Evolutionary conservation across 108 stramenopile species (phyloP).

Genomic region (Nitzschia sp.): DNA sequence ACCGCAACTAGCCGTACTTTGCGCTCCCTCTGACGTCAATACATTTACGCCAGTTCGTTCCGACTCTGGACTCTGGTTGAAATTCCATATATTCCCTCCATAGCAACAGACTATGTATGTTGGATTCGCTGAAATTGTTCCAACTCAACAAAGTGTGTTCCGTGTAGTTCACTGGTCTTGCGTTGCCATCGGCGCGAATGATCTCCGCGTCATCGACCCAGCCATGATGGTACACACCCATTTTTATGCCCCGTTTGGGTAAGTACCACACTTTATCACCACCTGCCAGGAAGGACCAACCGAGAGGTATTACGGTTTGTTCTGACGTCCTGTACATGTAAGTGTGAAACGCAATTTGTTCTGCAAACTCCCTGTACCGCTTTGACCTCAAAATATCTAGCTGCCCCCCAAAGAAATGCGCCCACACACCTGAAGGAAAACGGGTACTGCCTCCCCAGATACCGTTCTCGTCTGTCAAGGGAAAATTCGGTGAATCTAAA

Average conservation of each 20-base stretch:
- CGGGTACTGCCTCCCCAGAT: not conserved
- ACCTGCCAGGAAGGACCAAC: slow-evolving; percentile 14
- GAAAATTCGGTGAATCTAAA: not conserved
- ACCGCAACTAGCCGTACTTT: too few relatives aligned
- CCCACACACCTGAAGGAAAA: not conserved
- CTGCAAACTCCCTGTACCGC: slow-evolving; percentile 7
- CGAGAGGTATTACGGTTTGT: slow-evolving; percentile 10
- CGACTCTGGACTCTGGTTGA: not conserved
- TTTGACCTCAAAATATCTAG: slow-evolving; percentile 12
- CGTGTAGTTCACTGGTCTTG: not conserved
- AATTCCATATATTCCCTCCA: slow-evolving; percentile 6
- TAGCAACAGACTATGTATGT: not conserved
- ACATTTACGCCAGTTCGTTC: too few relatives aligned
- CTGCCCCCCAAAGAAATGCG: slow-evolving; percentile 8
- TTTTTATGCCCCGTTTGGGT: slow-evolving; percentile 9
- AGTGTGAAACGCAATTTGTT: not conserved
- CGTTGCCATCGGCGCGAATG: not conserved
- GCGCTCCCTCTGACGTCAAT: too few relatives aligned
- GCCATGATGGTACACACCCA: slow-evolving; percentile 24
- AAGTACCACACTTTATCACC: slow-evolving; percentile 18
- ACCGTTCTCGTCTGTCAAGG: slow-evolving; percentile 9
- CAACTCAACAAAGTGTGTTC: not conserved
- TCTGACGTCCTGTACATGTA: slow-evolving; percentile 3
- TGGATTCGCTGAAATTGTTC: slow-evolving; percentile 3
- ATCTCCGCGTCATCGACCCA: slow-evolving; percentile 17